These are phyloP conservation scores for Sugiyamaella japonica DNA, from an alignment of 1,139 yeast species.

Conservation along the genomic window DNA sequence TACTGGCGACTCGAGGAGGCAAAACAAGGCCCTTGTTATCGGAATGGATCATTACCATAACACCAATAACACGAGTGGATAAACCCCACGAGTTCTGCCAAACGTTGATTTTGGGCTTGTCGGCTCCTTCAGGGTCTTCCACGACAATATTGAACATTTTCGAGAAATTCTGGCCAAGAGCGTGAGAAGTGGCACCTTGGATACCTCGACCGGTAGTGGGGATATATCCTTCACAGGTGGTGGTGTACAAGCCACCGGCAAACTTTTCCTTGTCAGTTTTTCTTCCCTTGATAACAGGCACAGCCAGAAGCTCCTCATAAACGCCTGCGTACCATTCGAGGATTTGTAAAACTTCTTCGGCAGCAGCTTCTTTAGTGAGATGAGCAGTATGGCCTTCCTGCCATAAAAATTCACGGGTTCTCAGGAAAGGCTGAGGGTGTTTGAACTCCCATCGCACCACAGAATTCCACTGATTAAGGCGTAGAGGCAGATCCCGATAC, in stretches of 20 bases:
- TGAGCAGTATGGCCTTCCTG: constrained; percentile 99
- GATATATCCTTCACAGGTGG: constrained; percentile 95
- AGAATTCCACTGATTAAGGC: constrained; percentile 98
- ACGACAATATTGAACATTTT: constrained; percentile 96
- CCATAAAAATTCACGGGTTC: constrained; percentile 99
- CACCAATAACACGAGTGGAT: constrained; percentile 98
- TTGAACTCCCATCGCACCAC: constrained; percentile 99
- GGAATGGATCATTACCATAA: constrained; percentile 98
- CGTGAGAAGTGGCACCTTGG: constrained; percentile 98
- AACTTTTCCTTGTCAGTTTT: constrained; percentile 98
- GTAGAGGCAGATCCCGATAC: constrained; percentile 95
- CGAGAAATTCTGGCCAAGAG: constrained; percentile 96
- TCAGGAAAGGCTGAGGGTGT: constrained; percentile 98
- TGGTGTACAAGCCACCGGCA: constrained; percentile 96
- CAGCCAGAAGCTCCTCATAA: constrained; percentile 91
- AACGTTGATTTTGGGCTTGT: constrained; percentile 81
- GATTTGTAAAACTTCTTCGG: constrained; percentile 79
- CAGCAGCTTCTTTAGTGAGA: constrained; percentile 76
- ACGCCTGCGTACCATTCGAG: constrained; percentile 82
- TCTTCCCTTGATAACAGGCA: constrained; percentile 92
- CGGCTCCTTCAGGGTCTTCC: constrained; percentile 79
- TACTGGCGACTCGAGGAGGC: constrained; percentile 95
- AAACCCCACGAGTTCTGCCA: constrained; percentile 99
- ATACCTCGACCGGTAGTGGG: constrained; percentile 99
- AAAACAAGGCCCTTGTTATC: constrained; percentile 97